A percentile compares a stretch with the other conserved stretches of the same genome.
Conservation (phyloP, 179 eudicot genomes). For the Beta corolliflora region DNA sequence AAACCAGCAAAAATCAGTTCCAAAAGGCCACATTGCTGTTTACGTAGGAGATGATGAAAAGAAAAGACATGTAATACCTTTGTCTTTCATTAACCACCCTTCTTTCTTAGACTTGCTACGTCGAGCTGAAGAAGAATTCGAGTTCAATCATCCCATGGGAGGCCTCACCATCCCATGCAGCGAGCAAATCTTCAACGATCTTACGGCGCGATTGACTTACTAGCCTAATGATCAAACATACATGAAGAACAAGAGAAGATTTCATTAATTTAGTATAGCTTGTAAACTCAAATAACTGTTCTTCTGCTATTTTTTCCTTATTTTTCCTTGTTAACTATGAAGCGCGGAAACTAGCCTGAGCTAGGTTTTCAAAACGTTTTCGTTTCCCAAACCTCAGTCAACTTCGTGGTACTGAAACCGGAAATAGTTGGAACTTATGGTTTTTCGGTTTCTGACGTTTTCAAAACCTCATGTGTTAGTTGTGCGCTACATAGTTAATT, state of each 20-base stretch:
- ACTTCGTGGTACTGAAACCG: too few relatives aligned
- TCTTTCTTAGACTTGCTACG: conserved; percentile 35
- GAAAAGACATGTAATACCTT: conserved; percentile 34
- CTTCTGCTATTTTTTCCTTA: neutral
- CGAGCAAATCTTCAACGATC: conserved; percentile 30
- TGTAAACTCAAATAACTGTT: too few relatives aligned
- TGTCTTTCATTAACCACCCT: conserved; percentile 35
- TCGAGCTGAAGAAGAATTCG: conserved; percentile 43
- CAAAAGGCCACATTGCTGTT: conserved; percentile 44
- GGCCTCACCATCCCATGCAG: conserved; percentile 44
- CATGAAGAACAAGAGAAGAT: neutral
- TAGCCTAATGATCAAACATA: neutral
- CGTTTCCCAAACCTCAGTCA: too few relatives aligned
- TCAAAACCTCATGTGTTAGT: too few relatives aligned
- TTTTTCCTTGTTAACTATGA: neutral
- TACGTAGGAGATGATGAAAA: conserved; percentile 45
- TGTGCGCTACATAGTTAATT: neutral
- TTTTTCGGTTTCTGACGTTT: too few relatives aligned
- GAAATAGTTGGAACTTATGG: too few relatives aligned
- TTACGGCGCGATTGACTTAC: conserved; percentile 20
- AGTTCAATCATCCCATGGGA: conserved; percentile 46
- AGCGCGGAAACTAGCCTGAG: too few relatives aligned
- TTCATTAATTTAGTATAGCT: too few relatives aligned
- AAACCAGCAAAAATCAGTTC: conserved; percentile 34
- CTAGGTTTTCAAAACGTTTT: too few relatives aligned